Base-by-base conservation (phyloP, 2,329 filamentous ascomycete species). In the Fusarium sororula region DNA sequence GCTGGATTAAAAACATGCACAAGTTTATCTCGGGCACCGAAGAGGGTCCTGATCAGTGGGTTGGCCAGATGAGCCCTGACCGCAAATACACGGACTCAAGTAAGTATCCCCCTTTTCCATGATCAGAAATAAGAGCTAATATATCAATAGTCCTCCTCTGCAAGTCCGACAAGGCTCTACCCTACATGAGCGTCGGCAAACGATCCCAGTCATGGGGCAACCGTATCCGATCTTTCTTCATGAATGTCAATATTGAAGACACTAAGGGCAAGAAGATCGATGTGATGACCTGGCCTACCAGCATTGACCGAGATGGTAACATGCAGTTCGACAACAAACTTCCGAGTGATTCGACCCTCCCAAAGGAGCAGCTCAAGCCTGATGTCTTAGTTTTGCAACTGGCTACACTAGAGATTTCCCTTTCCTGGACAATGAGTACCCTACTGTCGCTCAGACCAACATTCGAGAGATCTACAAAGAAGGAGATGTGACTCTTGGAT, bases 381-480 rank as follows among this genome's bases (percentile, higher is more conserved):
- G 85, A 87, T 65, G 75, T 88, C 0, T 74, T 87, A 6, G 76
- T 88, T 17, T 86, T 56, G 84, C 84, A 8, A 88, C 87, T 0
- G 87, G 86, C 0, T 88, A 88, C 72, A 78, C 76, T 1, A 81
- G 83, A 30, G 75, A 78, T 5, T 86, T 87, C 51, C 75, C 74
- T 0, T 87, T 87, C 71, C 76, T 87, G 14, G 74, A 79, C 20
- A 68, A 75, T 2, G 74, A 74, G 3, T 86, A 85, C 61, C 84
- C 87, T 0, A 81, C 79, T 10, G 84, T 87, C 12, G 79, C 84
- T 54, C 85, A 89, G 53, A 80, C 84, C 26, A 84, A 86, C 67
- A 85, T 90, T 20, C 85, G 88, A n/a, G 83, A 86, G 24, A 83
- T 91, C 53, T 90, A 90, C 78, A 81, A 79, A 32, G 62, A 75